A percentile compares a stretch with the other conserved stretches of the same genome.
Evolutionary conservation across 345 rosid genomes (phyloP).

Genomic region (Eucalyptus viminalis): DNA sequence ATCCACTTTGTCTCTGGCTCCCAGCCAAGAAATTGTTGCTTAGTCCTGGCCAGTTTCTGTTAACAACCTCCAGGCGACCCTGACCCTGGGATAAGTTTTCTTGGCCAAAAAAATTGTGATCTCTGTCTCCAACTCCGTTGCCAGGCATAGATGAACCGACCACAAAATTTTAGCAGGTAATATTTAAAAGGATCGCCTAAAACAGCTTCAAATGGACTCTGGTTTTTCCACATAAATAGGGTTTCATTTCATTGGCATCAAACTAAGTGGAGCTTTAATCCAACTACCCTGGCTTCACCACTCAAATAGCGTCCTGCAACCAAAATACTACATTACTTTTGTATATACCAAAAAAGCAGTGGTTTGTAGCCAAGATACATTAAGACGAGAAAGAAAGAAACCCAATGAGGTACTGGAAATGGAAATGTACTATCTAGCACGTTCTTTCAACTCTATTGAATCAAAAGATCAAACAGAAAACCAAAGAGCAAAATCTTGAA

Average conservation of each 20-base stretch:
- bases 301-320: neutral
- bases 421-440: neutral
- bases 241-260: neutral
- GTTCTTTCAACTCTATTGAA: neutral
- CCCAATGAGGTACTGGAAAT: neutral
- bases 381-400: neutral
- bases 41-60: slow-evolving; percentile 17
- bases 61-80: slow-evolving; percentile 5
- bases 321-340: neutral
- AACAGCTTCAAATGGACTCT: neutral
- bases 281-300: neutral
- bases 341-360: neutral
- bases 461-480: neutral
- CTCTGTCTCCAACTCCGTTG: slow-evolving; percentile 22
- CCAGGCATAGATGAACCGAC: slow-evolving; percentile 34
- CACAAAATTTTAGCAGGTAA: neutral
- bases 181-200: neutral
- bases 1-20: slow-evolving; percentile 8
- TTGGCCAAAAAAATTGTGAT: slow-evolving; percentile 21
- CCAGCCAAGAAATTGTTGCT: slow-evolving; percentile 17
- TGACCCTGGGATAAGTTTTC: slow-evolving; percentile 17
- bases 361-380: neutral
- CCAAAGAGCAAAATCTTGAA: neutral
- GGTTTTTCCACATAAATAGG: neutral
- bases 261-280: neutral